phyloP scores from a whole-genome alignment of 2,329 filamentous ascomycete species.

The Rhynchosporium agropyri region DNA sequence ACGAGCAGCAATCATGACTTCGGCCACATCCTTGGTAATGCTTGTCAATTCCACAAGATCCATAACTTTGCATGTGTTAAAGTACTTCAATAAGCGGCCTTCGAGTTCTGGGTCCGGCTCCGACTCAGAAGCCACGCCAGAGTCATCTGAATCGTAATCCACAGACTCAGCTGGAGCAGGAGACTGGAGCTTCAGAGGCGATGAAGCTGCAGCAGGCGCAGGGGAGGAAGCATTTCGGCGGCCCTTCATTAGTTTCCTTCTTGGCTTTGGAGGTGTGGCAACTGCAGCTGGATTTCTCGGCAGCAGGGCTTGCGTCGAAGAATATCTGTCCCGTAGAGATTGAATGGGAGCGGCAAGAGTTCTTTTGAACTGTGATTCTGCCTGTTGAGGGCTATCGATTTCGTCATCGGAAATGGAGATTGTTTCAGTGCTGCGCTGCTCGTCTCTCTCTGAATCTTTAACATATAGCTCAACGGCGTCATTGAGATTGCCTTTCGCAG shows the following conservation, averaged over 20 bases:
- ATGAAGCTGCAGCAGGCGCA: conserved; percentile 25
- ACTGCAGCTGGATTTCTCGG: conserved; percentile 32
- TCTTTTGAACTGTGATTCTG: conserved; percentile 55
- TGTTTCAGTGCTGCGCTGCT: background rate
- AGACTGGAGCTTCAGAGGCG: conserved; percentile 33
- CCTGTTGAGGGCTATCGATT: conserved; percentile 38
- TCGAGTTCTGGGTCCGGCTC: conserved; percentile 50
- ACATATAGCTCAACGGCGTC: conserved; percentile 54
- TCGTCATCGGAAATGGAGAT: conserved; percentile 44
- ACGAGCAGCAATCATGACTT: conserved; percentile 69
- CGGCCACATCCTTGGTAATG: conserved; percentile 69
- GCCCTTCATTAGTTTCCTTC: conserved; percentile 41
- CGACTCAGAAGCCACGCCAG: conserved; percentile 36
- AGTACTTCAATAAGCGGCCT: conserved; percentile 69
- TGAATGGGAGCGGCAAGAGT: conserved; percentile 56
- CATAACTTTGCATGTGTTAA: conserved; percentile 76
- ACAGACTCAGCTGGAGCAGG: conserved; percentile 25
- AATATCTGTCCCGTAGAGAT: conserved; percentile 62
- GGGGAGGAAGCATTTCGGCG: conserved; percentile 39
- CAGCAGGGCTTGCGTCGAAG: conserved; percentile 47
- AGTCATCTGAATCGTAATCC: conserved; percentile 40
- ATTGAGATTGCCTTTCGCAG: conserved; percentile 55
- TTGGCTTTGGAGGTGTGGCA: conserved; percentile 39
- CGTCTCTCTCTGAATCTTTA: conserved; percentile 40
- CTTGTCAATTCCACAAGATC: conserved; percentile 83